phyloP scores from a whole-genome alignment of 2,329 filamentous ascomycete genomes.

The Orbilia blumenaviensis region DNA sequence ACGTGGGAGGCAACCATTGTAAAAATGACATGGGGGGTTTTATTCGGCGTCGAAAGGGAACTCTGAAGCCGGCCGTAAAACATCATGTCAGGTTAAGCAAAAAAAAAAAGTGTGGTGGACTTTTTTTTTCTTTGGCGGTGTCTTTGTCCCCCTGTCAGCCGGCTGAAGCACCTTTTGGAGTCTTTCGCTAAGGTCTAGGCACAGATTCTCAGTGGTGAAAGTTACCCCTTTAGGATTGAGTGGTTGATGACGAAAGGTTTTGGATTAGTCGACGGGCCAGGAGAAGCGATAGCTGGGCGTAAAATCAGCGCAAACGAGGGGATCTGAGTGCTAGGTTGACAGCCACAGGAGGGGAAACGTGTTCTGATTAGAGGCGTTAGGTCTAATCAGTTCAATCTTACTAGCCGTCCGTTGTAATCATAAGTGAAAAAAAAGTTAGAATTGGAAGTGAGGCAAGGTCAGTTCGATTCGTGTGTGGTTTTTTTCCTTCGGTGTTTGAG shows the following conservation, averaged over 20 bases:
- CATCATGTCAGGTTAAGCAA: conserved; percentile 1
- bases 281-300: conserved; percentile 11
- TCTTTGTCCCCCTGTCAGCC: conserved; percentile 23
- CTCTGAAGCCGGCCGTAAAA: background rate
- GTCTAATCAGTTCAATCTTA: conserved; percentile 13
- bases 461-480: background rate
- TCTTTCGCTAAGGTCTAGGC: conserved; percentile 38
- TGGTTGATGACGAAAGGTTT: conserved; percentile 42
- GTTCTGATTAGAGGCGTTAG: conserved; percentile 12
- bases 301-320: conserved; percentile 18
- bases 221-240: conserved; percentile 38
- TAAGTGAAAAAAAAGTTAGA: too few relatives aligned
- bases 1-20: conserved; percentile 13
- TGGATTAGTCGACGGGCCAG: conserved; percentile 8
- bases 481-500: conserved; percentile 4
- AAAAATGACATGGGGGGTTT: conserved; percentile 17
- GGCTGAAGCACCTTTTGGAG: conserved; percentile 9
- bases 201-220: conserved; percentile 1
- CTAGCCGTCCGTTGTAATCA: background rate
- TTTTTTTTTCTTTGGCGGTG: too few relatives aligned
- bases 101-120: conserved; percentile 8
- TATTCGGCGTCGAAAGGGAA: conserved; percentile 2
- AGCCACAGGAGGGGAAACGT: conserved; percentile 22
- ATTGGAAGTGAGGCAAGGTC: conserved; percentile 8
- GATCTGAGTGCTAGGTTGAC: background rate